A percentile compares a stretch with the other conserved stretches of the same genome.
These are phyloP conservation scores for Rhizopus stolonifer DNA, from an alignment of 371 early-diverging fungal genomes.

Conservation along the genomic window DNA sequence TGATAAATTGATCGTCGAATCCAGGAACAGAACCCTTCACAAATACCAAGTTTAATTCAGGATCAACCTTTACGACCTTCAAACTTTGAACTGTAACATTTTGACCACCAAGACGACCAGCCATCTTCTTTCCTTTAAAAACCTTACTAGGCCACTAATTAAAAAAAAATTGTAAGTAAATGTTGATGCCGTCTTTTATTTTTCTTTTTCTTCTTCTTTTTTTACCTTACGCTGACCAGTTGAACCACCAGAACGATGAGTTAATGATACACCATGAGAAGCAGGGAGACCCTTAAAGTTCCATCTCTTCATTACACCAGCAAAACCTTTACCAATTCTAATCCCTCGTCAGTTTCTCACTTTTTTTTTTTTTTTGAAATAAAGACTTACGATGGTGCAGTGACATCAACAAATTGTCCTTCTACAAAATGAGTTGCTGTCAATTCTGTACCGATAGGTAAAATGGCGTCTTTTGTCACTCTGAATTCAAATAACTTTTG, in stretches of 20 bases:
- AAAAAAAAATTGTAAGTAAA: neutral
- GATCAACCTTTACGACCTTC: conserved; percentile 89
- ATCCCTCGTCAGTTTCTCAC: too few relatives aligned
- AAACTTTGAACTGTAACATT: conserved; percentile 80
- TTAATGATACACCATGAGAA: conserved; percentile 90
- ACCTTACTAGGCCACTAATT: conserved; percentile 82
- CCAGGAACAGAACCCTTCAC: conserved; percentile 95
- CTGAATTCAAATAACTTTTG: conserved; percentile 78
- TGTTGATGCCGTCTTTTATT: neutral
- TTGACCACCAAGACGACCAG: conserved; percentile 93
- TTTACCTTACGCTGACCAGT: conserved; percentile 87
- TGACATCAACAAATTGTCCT: conserved; percentile 93
- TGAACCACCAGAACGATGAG: conserved; percentile 92
- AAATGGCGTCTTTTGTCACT: conserved; percentile 81
- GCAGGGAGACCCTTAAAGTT: conserved; percentile 92
- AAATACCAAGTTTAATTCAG: conserved; percentile 78
- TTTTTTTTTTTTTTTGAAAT: too few relatives aligned
- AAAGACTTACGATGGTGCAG: conserved; percentile 70
- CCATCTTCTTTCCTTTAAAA: conserved; percentile 97
- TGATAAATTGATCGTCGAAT: conserved; percentile 78
- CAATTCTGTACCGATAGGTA: conserved; percentile 80
- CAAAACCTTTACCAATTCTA: conserved; percentile 94
- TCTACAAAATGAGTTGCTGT: conserved; percentile 88
- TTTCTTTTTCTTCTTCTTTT: neutral
- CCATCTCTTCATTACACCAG: conserved; percentile 97